A percentile compares a stretch with the other conserved stretches of the same genome.
These are phyloP conservation scores for Aspergillus sclerotialis DNA, from an alignment of 2,329 filamentous ascomycete species.

Conservation along the genomic window DNA sequence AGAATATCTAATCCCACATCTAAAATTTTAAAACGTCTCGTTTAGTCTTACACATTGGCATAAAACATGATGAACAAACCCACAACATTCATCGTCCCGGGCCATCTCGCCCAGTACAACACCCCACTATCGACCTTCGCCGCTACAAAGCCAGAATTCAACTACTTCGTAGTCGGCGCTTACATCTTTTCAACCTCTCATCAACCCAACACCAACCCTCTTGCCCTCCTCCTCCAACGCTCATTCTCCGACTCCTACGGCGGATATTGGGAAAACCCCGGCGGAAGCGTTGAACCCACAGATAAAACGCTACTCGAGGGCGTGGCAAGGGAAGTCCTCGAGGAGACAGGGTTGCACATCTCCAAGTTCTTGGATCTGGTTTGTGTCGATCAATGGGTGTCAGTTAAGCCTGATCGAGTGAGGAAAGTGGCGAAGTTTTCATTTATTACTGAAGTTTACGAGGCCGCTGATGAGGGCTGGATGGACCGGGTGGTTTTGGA, in stretches of 20 bases:
- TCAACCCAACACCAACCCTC: slow-evolving; percentile 8
- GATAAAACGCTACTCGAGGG: slow-evolving; percentile 45
- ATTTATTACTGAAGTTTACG: slow-evolving; percentile 32
- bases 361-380: slow-evolving; percentile 37
- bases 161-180: slow-evolving; percentile 20
- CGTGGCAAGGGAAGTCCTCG: slow-evolving; percentile 44
- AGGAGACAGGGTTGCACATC: slow-evolving; percentile 46
- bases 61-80: not conserved
- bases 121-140: slow-evolving; percentile 19
- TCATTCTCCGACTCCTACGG: slow-evolving; percentile 32
- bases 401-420: slow-evolving; percentile 15
- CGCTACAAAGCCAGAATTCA: slow-evolving; percentile 20
- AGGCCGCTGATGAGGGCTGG: slow-evolving; percentile 9
- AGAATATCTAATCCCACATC: not conserved
- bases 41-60: slow-evolving; percentile 1
- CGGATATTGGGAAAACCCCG: slow-evolving; percentile 45
- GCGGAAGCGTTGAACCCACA: slow-evolving; percentile 40
- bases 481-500: slow-evolving; percentile 22
- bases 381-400: slow-evolving; percentile 24
- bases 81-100: slow-evolving; percentile 15
- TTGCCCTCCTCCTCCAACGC: slow-evolving; percentile 40
- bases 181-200: slow-evolving; percentile 20
- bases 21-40: not conserved
- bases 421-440: slow-evolving; percentile 25
- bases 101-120: slow-evolving; percentile 24